A percentile compares a stretch with the other conserved stretches of the same genome.
Conservation (phyloP, 176 grass and related monocot genomes). For the Luzula sylvatica region DNA sequence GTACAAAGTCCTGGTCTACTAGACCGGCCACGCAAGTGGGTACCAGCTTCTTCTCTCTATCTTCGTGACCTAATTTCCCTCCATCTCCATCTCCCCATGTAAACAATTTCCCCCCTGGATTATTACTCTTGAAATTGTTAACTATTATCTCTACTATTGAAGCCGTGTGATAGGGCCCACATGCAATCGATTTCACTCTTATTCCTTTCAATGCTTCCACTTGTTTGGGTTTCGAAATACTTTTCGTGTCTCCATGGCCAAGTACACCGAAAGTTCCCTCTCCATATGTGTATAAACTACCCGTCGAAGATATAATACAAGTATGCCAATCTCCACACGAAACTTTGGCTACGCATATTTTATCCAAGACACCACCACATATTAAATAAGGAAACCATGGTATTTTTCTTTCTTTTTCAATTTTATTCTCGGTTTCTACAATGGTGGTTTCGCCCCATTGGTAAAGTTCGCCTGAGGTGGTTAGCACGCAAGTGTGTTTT, state of each 20-base stretch:
- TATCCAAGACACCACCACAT: constrained; percentile 38
- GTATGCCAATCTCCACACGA: constrained; percentile 92
- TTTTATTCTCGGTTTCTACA: constrained; percentile 30
- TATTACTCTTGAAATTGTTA: constrained; percentile 40
- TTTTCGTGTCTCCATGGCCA: constrained; percentile 62
- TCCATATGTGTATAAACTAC: constrained; percentile 83
- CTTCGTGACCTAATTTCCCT: constrained; percentile 68
- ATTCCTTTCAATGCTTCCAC: constrained; percentile 74
- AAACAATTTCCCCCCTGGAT: constrained; percentile 65
- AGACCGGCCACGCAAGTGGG: constrained; percentile 72
- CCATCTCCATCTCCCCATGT: constrained; percentile 89
- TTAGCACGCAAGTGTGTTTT: constrained; percentile 68
- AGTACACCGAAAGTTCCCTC: constrained; percentile 94
- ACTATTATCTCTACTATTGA: constrained; percentile 64
- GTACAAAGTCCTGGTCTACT: constrained; percentile 58
- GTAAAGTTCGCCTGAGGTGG: constrained; percentile 69
- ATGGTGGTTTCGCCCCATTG: constrained; percentile 61
- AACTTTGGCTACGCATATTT: constrained; percentile 60
- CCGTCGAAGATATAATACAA: constrained; percentile 57
- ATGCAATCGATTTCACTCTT: constrained; percentile 64
- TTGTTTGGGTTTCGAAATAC: constrained; percentile 57
- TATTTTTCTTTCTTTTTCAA: constrained; percentile 24
- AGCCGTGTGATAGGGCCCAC: constrained; percentile 90
- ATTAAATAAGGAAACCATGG: constrained; percentile 71
- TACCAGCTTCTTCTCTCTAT: constrained; percentile 47